phyloP scores from a whole-genome alignment of 106 monocot genomes.

The Ottelia alismoides region DNA sequence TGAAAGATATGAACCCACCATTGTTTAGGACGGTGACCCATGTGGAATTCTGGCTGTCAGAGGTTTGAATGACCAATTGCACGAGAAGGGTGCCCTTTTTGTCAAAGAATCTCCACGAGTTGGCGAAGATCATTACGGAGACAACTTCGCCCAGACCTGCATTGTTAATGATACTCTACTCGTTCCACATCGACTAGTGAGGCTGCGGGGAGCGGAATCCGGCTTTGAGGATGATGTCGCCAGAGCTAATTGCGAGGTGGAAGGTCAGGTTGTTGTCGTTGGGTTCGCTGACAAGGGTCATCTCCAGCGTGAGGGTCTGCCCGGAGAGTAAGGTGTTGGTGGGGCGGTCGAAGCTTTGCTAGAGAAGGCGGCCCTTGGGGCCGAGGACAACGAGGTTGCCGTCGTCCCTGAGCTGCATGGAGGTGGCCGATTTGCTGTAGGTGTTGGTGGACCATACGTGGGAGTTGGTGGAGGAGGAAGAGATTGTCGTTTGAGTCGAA shows the following conservation, averaged over 20 bases:
- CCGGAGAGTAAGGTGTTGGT: slow-evolving; percentile 53
- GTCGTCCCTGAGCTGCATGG: slow-evolving; percentile 29
- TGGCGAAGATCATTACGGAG: slow-evolving; percentile 23
- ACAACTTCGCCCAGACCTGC: not conserved
- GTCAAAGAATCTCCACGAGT: slow-evolving; percentile 57
- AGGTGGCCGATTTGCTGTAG: slow-evolving; percentile 20
- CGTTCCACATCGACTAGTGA: slow-evolving; percentile 51
- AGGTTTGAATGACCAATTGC: slow-evolving; percentile 17
- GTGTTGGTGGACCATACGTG: slow-evolving; percentile 65
- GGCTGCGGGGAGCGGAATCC: slow-evolving; percentile 35
- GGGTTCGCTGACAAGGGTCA: slow-evolving; percentile 32
- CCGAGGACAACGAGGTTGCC: slow-evolving; percentile 45
- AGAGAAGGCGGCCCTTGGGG: slow-evolving; percentile 9
- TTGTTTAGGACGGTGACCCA: slow-evolving; percentile 22
- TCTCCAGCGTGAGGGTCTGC: slow-evolving; percentile 48
- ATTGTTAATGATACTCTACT: slow-evolving; percentile 20
- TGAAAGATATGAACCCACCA: slow-evolving; percentile 39
- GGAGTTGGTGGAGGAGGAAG: slow-evolving; percentile 10
- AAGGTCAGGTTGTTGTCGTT: slow-evolving; percentile 17
- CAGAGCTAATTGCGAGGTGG: slow-evolving; percentile 28
- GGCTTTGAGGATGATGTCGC: slow-evolving; percentile 35
- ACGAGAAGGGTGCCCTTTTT: slow-evolving; percentile 14
- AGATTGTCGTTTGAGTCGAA: slow-evolving; percentile 45
- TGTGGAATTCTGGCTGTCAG: slow-evolving; percentile 1
- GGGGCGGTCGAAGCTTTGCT: slow-evolving; percentile 70